Evolutionary conservation across 2,329 filamentous ascomycete species (phyloP), one percentile per base, ranked within the genome.

Genomic region (Tolypocladium amazonense): DNA sequence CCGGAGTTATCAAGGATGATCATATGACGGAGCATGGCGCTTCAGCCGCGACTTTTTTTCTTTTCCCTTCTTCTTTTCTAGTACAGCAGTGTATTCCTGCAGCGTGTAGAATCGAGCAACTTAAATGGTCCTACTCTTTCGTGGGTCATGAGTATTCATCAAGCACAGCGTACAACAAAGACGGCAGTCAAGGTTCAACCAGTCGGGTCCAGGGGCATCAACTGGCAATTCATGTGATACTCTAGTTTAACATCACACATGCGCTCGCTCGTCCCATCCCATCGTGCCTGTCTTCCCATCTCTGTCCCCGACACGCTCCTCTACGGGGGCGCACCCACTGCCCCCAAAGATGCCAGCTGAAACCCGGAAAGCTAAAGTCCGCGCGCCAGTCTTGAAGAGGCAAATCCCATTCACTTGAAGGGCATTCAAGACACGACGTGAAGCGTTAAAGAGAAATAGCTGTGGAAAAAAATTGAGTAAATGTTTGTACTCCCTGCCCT

Each of bases 401-500:
- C 38, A n/a, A n/a, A 25, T 65, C 69, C 69, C 71, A 63, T 65
- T 71, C 71, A 73, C 71, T 73, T 70, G 70, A 73, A 68, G 65
- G 70, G 67, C 65, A 67, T 68, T 68, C 60, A 66, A 64, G 59
- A 65, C 55, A 63, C 18, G 64, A 62, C 62, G 59, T 54, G 62
- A 62, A 60, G 56, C 59, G 54, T 47, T 47, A 58, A 60, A 58
- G 39, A 62, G 59, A 60, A 65, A 66, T 64, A 64, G 61, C 59
- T 43, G 56, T 58, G 54, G 65, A 62, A 67, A 64, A 59, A 58
- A 25, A 8, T 54, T 55, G 60, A 56, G 38, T 59, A 59, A 60
- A 62, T 72, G 68, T 71, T 72, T 71, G 69, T 71, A 74, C 71
- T 74, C 73, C 72, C 70, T 67, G 66, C 67, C 69, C 70, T 73